Conservation (phyloP, 2,329 filamentous ascomycete species). For the Hortaea sp. region DNA sequence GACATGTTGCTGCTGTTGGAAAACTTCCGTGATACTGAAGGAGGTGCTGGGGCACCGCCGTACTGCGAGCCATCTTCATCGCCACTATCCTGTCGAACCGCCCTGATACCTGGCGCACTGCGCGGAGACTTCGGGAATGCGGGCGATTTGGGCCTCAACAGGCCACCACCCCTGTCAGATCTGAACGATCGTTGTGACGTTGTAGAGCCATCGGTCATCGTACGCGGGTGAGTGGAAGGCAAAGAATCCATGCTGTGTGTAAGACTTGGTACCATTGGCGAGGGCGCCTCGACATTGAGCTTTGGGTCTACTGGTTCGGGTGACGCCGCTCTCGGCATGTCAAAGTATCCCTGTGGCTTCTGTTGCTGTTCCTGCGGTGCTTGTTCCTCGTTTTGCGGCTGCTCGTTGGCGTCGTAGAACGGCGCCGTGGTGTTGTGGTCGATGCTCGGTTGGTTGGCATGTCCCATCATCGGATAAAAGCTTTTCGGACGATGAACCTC, state of each 20-base stretch:
- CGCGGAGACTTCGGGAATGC: slow-evolving; percentile 32
- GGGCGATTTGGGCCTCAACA: slow-evolving; percentile 26
- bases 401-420: slow-evolving; percentile 16
- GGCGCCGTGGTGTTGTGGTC: slow-evolving; percentile 10
- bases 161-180: slow-evolving; percentile 15
- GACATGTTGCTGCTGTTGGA: slow-evolving; percentile 61
- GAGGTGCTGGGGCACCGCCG: slow-evolving; percentile 44
- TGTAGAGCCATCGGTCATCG: slow-evolving; percentile 30
- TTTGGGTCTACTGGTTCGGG: slow-evolving; percentile 36
- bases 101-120: slow-evolving; percentile 35
- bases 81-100: slow-evolving; percentile 42
- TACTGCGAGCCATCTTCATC: slow-evolving; percentile 53
- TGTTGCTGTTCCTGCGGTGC: background rate
- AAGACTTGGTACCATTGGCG: slow-evolving; percentile 28
- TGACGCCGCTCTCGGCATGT: slow-evolving; percentile 34
- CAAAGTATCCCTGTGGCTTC: slow-evolving; percentile 32
- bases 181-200: slow-evolving; percentile 20
- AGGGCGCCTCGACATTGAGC: slow-evolving; percentile 32
- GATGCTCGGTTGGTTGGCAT: slow-evolving; percentile 7
- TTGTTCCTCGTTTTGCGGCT: slow-evolving; percentile 1
- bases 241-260: slow-evolving; percentile 26
- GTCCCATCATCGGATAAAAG: slow-evolving; percentile 24
- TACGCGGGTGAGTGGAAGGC: slow-evolving; percentile 29
- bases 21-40: slow-evolving; percentile 63
- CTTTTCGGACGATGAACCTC: slow-evolving; percentile 25